phyloP scores from a whole-genome alignment of 345 rosid genomes.

The Syzygium oleosum region DNA sequence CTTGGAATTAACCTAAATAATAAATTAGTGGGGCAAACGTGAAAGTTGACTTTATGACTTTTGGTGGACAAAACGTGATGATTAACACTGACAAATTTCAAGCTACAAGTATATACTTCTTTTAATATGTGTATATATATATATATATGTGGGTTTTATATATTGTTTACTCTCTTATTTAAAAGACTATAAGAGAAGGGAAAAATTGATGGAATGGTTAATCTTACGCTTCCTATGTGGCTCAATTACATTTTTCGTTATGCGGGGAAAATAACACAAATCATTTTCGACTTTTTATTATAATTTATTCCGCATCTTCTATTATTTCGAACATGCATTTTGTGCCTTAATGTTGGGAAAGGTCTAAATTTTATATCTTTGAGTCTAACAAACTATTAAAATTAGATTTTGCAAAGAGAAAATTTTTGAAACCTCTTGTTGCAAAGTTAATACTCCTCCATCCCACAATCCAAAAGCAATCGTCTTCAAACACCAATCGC shows the following conservation, averaged over 20 bases:
- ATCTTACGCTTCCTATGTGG: rapidly evolving
- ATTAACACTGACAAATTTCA: neutral
- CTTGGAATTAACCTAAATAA: too few relatives aligned
- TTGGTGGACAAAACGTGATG: neutral
- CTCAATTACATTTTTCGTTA: neutral
- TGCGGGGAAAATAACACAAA: neutral
- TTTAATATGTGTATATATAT: neutral
- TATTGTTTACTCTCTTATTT: neutral
- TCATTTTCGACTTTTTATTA: too few relatives aligned
- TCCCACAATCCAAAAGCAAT: neutral
- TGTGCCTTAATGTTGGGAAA: rapidly evolving
- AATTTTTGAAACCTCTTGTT: too few relatives aligned
- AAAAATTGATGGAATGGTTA: too few relatives aligned
- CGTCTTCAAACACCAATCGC: neutral
- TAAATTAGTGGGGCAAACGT: too few relatives aligned
- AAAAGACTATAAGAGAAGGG: too few relatives aligned
- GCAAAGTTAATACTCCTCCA: slow-evolving; percentile 1
- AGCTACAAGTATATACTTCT: neutral
- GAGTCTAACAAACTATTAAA: too few relatives aligned
- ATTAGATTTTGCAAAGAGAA: too few relatives aligned
- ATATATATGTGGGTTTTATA: neutral
- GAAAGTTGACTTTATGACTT: too few relatives aligned
- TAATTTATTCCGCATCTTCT: neutral
- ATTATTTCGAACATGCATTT: neutral
- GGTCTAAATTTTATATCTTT: too few relatives aligned